Evolutionary conservation across 495 filamentous ascomycete species (phyloP).

Genomic region (Penicillium argentinense): DNA sequence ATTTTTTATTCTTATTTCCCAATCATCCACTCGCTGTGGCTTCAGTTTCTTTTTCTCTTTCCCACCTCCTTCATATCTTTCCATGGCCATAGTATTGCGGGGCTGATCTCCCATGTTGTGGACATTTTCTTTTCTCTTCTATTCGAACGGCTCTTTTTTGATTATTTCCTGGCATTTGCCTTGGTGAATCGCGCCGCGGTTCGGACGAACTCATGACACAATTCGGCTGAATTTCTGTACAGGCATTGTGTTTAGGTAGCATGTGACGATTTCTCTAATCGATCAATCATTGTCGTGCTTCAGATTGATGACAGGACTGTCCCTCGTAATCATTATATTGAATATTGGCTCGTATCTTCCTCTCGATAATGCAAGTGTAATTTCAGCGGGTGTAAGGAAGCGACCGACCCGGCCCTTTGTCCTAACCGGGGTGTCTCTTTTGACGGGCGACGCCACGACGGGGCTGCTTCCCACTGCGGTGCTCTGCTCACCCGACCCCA

Average conservation of each 20-base stretch:
- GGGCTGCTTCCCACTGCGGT: background rate
- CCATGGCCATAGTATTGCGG: constrained; percentile 14
- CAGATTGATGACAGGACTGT: background rate
- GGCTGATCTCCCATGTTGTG: constrained; percentile 12
- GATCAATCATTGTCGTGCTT: constrained; percentile 2
- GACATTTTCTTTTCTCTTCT: constrained; percentile 11
- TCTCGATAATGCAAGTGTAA: no score
- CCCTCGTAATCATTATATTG: background rate
- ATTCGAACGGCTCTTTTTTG: background rate
- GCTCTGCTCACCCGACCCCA: background rate
- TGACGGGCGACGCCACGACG: constrained; percentile 1
- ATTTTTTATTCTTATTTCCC: no score
- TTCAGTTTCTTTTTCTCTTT: constrained; percentile 4
- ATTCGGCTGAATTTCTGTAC: constrained; percentile 8
- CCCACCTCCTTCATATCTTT: constrained; percentile 7
- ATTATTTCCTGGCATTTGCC: constrained; percentile 4
- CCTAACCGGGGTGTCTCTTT: background rate
- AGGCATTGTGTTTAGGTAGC: constrained; percentile 5
- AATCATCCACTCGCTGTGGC: constrained; percentile 4
- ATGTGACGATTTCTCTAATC: constrained; percentile 6
- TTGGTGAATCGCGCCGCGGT: constrained; percentile 8
- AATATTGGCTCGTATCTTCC: constrained; percentile 1
- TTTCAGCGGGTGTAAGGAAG: no score
- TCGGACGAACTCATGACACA: constrained; percentile 22
- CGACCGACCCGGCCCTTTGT: background rate